phyloP scores from a whole-genome alignment of 192 early-diverging fungal species.

The Backusella circina region DNA sequence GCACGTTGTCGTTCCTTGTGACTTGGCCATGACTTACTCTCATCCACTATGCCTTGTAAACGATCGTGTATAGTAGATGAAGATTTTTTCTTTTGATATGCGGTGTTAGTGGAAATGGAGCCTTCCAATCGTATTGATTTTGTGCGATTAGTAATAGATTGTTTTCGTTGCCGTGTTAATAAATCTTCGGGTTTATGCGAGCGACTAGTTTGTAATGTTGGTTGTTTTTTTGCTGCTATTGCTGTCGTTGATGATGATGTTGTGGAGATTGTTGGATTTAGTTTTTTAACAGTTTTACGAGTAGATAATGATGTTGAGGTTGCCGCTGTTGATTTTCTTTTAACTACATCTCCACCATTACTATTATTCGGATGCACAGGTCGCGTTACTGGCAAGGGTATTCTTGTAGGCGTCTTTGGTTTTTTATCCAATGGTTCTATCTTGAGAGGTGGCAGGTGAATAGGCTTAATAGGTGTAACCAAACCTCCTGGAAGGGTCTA shows the following conservation, averaged over 20 bases:
- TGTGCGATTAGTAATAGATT: not conserved
- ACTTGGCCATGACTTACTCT: not conserved
- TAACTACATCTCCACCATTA: not conserved
- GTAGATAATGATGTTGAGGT: not conserved
- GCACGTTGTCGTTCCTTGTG: not conserved
- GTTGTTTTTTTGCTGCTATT: not conserved
- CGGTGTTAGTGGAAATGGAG: not conserved
- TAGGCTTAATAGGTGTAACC: not conserved
- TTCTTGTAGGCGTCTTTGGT: constrained; percentile 14
- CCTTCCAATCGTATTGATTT: not conserved
- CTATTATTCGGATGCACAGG: not conserved
- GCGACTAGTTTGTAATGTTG: not conserved
- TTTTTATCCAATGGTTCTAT: constrained; percentile 7
- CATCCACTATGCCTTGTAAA: constrained; percentile 7
- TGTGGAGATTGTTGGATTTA: not conserved
- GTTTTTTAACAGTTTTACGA: not conserved
- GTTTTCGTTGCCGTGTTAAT: not conserved
- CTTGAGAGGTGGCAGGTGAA: constrained; percentile 14
- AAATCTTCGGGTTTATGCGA: not conserved
- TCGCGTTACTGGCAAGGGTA: constrained; percentile 8
- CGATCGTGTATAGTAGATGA: not conserved
- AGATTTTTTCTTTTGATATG: not conserved
- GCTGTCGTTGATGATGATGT: not conserved
- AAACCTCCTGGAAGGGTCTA: constrained; percentile 16
- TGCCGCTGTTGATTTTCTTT: not conserved